Conservation (phyloP, 2,329 filamentous ascomycete genomes). For the Paracoccidioides brasiliensis region DNA sequence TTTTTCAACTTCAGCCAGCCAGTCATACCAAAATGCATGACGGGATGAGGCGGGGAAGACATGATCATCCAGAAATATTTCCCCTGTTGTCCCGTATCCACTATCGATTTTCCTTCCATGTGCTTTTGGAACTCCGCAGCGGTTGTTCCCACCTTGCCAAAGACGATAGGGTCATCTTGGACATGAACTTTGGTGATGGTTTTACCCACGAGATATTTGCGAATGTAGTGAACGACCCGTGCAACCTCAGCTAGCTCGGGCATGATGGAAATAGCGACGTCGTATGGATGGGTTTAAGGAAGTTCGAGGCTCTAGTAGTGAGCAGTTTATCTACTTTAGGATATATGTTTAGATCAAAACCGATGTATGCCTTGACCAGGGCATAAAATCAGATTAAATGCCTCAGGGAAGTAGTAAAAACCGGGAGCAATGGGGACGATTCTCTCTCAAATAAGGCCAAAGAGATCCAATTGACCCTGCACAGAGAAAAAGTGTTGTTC, state of each 20-base stretch:
- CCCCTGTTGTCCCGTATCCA: conserved; percentile 67
- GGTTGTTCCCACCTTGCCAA: conserved; percentile 77
- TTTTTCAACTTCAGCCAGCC: conserved; percentile 83
- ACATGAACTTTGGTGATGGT: conserved; percentile 57
- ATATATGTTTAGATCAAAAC: no score
- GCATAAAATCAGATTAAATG: no score
- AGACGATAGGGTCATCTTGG: conserved; percentile 71
- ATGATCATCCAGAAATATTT: conserved; percentile 95
- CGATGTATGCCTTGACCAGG: no score
- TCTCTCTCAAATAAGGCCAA: no score
- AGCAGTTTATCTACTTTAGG: neutral
- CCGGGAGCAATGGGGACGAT: no score
- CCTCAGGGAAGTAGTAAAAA: no score
- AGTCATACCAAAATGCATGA: conserved; percentile 72
- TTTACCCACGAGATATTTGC: conserved; percentile 71
- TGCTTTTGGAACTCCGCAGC: conserved; percentile 60
- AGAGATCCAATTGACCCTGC: no score
- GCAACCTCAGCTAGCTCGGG: conserved; percentile 52
- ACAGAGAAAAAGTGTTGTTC: no score
- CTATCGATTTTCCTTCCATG: conserved; percentile 59
- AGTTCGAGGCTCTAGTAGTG: no score
- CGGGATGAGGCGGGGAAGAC: conserved; percentile 63
- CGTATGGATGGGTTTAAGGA: neutral
- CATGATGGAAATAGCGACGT: conserved; percentile 22
- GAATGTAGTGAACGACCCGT: conserved; percentile 73